Evolutionary conservation across 2,329 filamentous ascomycete genomes (phyloP), one percentile per base, ranked within the genome.

Genomic region (Fusarium odoratissimum): DNA sequence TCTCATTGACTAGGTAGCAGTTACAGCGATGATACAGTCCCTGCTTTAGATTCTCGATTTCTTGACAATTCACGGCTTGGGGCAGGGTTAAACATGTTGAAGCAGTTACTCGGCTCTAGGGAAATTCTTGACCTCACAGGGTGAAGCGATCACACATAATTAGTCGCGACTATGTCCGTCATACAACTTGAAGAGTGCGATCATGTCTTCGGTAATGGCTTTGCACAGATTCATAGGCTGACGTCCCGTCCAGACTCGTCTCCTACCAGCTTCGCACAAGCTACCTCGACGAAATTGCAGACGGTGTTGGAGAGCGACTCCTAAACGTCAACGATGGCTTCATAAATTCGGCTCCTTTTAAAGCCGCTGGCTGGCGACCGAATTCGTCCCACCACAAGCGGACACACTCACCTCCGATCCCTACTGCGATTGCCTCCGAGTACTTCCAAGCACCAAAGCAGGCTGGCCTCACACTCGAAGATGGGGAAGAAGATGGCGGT

Each of bases 321-420:
- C 93, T 97, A 79, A 94, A 91, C 42, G 88, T 97, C 69, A 93
- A 95, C 81, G 91, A 94, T 78, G 87, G 88, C 72, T 92, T 95
- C 78, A 86, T 96, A 71, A 95, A 94, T 79, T 93, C 93, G 33
- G 90, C 91, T 5, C 91, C 93, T 35, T 96, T 95, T 85, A 94
- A 94, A 82, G 91, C 92, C 55, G 92, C 93, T 68, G 94, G 93
- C 73, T 96, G 93, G 93, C 89, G 90, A 46, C 85, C 91, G 54
- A 93, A 93, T 77, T 89, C 91, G 14, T 88, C 91, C 23, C 91
- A 94, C 72, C 90, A 93, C 80, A 95, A 95, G 82, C 91, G 93
- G 76, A 95, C 92, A 51, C 93, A 97, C 81, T 96, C 93, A 6
- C 94, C 93, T 25, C 93, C 93, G 3, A 97, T 97, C 63, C 93